Evolutionary conservation across 2,329 filamentous ascomycete species (phyloP).

Genomic region (Diaporthe batatas): DNA sequence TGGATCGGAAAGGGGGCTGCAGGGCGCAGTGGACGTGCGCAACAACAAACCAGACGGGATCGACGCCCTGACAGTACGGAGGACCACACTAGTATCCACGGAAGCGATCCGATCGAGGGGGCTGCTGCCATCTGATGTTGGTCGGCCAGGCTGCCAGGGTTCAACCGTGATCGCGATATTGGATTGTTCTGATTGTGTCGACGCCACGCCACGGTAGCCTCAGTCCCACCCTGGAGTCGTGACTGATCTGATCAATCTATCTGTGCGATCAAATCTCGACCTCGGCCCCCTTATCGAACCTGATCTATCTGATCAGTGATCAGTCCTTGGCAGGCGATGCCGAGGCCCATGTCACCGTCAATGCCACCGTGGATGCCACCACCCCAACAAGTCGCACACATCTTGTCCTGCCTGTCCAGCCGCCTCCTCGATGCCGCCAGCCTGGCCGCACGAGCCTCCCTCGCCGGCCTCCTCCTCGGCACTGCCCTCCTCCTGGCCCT

Average conservation of each 20-base stretch:
- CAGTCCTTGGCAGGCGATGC: background rate
- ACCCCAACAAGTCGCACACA: background rate
- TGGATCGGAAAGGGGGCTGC: conserved; percentile 14
- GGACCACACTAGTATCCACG: no score
- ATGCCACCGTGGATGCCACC: background rate
- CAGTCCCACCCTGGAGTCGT: conserved; percentile 9
- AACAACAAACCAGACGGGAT: background rate
- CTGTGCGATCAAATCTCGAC: conserved; percentile 2
- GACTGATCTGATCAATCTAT: conserved; percentile 29
- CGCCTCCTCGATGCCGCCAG: background rate
- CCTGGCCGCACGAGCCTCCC: background rate
- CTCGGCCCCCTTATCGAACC: no score
- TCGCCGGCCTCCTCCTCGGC: background rate
- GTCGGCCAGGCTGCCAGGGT: background rate
- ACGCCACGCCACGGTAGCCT: background rate
- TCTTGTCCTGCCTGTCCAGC: background rate
- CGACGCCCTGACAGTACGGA: no score
- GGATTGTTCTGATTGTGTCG: background rate
- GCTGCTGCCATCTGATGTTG: background rate
- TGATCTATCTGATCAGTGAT: no score
- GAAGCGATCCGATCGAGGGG: conserved; percentile 12
- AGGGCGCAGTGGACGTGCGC: background rate
- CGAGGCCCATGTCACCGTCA: background rate
- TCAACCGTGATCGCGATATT: no score
- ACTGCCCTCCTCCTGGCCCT: conserved; percentile 12